These are phyloP conservation scores for Dryas integrifolia DNA, from an alignment of 331 rosid genomes.

Conservation along the genomic window DNA sequence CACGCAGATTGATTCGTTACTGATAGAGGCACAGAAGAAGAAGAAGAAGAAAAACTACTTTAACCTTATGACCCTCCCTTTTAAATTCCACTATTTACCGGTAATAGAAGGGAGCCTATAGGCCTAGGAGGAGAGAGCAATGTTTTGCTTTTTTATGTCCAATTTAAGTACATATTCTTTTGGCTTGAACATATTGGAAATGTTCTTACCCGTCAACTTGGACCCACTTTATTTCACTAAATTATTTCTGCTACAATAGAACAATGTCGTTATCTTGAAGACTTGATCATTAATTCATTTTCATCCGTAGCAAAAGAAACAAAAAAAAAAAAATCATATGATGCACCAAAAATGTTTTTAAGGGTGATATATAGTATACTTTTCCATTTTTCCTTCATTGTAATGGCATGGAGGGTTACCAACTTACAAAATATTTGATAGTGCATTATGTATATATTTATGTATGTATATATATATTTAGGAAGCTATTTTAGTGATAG, in stretches of 20 bases:
- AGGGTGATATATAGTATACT: no score
- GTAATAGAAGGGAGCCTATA: background rate
- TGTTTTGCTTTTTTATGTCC: slow-evolving; percentile 14
- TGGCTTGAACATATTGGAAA: slow-evolving; percentile 7
- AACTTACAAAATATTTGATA: no score
- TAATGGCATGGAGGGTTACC: no score
- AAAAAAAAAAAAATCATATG: background rate
- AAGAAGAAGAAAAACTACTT: background rate
- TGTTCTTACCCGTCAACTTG: slow-evolving; percentile 22
- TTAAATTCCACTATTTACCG: background rate
- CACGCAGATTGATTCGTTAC: background rate
- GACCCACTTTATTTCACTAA: slow-evolving; percentile 11
- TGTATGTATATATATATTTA: no score
- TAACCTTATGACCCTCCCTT: background rate
- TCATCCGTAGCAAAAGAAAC: no score
- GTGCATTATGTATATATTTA: no score
- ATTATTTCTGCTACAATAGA: background rate
- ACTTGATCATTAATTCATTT: no score
- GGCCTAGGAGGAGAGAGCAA: background rate
- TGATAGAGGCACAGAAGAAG: background rate
- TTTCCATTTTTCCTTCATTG: no score
- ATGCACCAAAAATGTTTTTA: background rate
- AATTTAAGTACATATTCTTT: background rate
- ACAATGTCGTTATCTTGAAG: background rate
- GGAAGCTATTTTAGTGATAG: no score